Base-by-base conservation (phyloP, 2,329 filamentous ascomycete genomes). In the Colletotrichum lini region DNA sequence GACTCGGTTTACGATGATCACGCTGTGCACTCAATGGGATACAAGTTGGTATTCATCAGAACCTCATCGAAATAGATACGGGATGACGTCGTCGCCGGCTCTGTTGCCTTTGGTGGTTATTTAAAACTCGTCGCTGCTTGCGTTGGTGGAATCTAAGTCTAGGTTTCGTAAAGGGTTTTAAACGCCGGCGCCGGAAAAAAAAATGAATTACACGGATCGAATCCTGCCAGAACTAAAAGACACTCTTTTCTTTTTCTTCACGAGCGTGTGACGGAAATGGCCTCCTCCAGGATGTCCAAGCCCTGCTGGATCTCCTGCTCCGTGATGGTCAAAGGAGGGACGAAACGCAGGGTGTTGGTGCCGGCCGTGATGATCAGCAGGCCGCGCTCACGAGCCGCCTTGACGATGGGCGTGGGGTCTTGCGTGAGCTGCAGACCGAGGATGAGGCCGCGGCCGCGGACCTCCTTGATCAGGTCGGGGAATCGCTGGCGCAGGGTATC, bases 331-430 rank as follows among this genome's bases (percentile, higher is more conserved):
- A 99, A 84, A 72, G 94, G 93, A 42, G 96, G 96, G 67, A 98
- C 95, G 77, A 99, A 98, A 58, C 96, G 88, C 75, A 99, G 83
- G 10, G 95, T 98, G 79, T 98, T 98, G 40, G 91, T 95, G 1
- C 96, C 96, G 38, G 94, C 96, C 1, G 95, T 98, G 78, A 99
- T 98, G 71, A 99, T 87, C 70, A 99, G 82, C 77, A 99, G 81
- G 0, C 96, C 96, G 71, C 94, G 88, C 84, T 98, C 94, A 72
- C 96, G 87, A 21, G 95, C 95, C 13, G 95, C 95, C 74, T 92
- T 94, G 72, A 99, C 87, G 71, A 99, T 91, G 15, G 87, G 88
- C 21, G 88, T 87, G 40, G 90, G 94, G 79, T 96, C 93, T 74
- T 90, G 85, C 8, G 87, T 90, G 67, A 99, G 84, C 84, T 99